Conservation (phyloP, 2,329 filamentous ascomycete genomes). For the Ophiostoma himal-ulmi region DNA sequence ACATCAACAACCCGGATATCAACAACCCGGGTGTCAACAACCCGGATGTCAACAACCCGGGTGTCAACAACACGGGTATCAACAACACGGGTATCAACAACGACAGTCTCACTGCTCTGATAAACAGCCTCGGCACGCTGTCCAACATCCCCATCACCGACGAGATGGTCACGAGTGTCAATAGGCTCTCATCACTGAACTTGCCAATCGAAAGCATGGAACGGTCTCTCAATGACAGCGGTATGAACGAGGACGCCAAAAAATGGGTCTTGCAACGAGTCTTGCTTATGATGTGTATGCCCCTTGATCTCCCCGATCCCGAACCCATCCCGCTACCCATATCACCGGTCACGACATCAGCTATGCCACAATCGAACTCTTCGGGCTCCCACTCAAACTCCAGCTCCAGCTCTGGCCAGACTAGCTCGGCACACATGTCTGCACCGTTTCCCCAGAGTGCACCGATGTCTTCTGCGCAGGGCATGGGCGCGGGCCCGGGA, state of each 20-base stretch:
- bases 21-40: no score
- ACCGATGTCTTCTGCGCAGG: neutral
- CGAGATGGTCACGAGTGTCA: neutral
- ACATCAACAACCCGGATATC: neutral
- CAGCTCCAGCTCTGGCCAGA: neutral
- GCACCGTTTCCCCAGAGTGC: neutral
- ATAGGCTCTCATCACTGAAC: neutral
- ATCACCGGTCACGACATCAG: neutral
- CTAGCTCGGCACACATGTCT: neutral
- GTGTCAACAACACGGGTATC: no score
- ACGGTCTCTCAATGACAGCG: neutral
- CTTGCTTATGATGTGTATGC: neutral
- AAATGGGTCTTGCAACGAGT: neutral
- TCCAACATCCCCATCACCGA: neutral
- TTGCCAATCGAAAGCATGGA: neutral
- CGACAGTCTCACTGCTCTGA: neutral
- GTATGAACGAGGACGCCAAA: neutral
- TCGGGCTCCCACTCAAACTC: neutral
- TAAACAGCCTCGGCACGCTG: neutral
- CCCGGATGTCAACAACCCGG: no score
- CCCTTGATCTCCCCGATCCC: neutral
- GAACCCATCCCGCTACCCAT: neutral
- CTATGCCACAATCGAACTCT: neutral
- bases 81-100: neutral
- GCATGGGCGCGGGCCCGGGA: no score